A percentile compares a stretch with the other conserved stretches of the same genome.
Evolutionary conservation across 495 filamentous ascomycete genomes (phyloP).

Genomic region (Talaromyces proteolyticus): DNA sequence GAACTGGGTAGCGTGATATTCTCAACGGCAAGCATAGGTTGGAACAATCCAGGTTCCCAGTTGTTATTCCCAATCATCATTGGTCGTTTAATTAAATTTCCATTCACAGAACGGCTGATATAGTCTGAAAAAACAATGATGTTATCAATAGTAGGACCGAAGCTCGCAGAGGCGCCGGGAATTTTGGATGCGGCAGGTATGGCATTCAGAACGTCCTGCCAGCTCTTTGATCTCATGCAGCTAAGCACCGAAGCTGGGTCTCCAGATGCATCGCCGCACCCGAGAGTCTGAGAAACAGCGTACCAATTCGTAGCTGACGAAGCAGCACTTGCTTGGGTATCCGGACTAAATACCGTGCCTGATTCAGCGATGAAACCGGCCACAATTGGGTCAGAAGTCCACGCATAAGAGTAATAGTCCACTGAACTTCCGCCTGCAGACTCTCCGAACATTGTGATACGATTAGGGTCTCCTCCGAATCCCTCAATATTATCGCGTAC

Average conservation of each 20-base stretch:
- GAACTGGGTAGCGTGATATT: not conserved
- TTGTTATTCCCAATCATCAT: constrained; percentile 7
- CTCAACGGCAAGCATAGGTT: constrained; percentile 1
- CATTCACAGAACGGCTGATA: constrained; percentile 1
- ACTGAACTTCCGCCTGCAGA: constrained; percentile 23
- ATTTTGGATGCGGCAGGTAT: not conserved
- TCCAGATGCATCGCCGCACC: constrained; percentile 22
- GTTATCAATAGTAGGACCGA: constrained; percentile 9
- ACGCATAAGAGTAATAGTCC: constrained; percentile 23
- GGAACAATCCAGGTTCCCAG: constrained; percentile 6
- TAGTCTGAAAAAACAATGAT: constrained; percentile 9
- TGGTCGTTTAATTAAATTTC: constrained; percentile 4
- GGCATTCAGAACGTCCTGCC: constrained; percentile 22
- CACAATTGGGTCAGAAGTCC: constrained; percentile 22
- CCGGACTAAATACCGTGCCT: constrained; percentile 4
- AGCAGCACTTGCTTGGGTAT: constrained; percentile 4
- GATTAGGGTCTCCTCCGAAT: constrained; percentile 30
- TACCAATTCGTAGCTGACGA: constrained; percentile 21
- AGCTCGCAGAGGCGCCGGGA: not conserved
- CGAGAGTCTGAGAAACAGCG: constrained; percentile 27
- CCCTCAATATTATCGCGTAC: constrained; percentile 22
- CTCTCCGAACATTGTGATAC: constrained; percentile 30
- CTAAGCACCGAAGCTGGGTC: constrained; percentile 19
- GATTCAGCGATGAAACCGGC: constrained; percentile 16
- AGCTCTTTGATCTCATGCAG: constrained; percentile 37